A percentile compares a stretch with the other conserved stretches of the same genome.
phyloP scores from a whole-genome alignment of 2,329 filamentous ascomycete species.

The Stromatinia cepivora region DNA sequence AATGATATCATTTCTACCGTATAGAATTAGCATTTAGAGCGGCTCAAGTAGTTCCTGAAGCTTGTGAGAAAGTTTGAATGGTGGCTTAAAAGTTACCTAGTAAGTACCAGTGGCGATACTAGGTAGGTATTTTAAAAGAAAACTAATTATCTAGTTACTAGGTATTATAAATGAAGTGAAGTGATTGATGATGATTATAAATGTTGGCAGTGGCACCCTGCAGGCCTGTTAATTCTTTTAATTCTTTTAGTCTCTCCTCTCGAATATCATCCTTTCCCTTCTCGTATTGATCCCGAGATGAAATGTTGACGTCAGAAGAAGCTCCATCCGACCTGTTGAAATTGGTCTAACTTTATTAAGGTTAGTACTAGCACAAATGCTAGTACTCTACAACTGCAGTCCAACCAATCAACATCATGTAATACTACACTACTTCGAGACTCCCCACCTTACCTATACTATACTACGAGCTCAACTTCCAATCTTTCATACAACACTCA shows the following conservation, averaged over 20 bases:
- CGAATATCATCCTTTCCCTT: no score
- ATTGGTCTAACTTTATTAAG: not conserved
- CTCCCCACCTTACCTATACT: no score
- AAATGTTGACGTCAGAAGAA: conserved; percentile 1
- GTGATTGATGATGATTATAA: not conserved
- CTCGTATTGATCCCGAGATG: no score
- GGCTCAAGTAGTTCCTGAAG: conserved; percentile 3
- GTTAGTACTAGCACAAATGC: not conserved
- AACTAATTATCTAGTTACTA: not conserved
- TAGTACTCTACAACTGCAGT: not conserved
- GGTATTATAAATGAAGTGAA: not conserved
- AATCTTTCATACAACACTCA: not conserved
- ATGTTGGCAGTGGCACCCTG: not conserved
- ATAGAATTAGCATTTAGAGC: not conserved
- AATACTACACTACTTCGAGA: no score
- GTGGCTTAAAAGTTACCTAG: not conserved
- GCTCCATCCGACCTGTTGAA: not conserved
- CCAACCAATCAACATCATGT: not conserved
- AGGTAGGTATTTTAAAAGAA: not conserved
- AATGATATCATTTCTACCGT: not conserved
- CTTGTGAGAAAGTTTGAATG: not conserved
- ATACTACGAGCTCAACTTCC: no score
- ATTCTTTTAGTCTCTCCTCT: not conserved
- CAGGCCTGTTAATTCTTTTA: not conserved
- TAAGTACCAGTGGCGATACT: not conserved